Evolutionary conservation across 306 rosid species (phyloP).

Genomic region (Cicer chorassanicum): DNA sequence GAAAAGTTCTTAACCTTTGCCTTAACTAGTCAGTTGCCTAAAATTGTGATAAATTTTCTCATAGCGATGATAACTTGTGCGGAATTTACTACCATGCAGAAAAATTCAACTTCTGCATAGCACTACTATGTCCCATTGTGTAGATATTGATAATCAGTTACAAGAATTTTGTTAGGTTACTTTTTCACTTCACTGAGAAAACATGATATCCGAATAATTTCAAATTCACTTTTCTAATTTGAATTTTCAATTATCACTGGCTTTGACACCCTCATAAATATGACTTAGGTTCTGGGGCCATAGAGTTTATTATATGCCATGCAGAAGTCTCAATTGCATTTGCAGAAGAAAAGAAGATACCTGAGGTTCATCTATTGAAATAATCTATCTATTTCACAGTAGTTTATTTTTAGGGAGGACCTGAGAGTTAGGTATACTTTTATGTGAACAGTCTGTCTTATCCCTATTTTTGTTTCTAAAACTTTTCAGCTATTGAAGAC

Average conservation of each 20-base stretch:
- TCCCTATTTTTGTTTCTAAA: slow-evolving; percentile 30
- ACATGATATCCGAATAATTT: slow-evolving; percentile 15
- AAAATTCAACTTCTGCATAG: slow-evolving; percentile 13
- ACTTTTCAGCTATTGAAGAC: slow-evolving; percentile 78
- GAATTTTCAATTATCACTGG: slow-evolving; percentile 12
- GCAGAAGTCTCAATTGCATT: slow-evolving; percentile 82
- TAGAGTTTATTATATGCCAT: slow-evolving; percentile 84
- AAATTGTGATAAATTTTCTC: slow-evolving; percentile 27
- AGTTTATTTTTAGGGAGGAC: slow-evolving; percentile 33
- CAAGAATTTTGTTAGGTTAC: slow-evolving; percentile 26
- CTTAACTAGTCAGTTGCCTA: not conserved
- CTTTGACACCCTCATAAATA: slow-evolving; percentile 45
- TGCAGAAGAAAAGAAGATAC: slow-evolving; percentile 82
- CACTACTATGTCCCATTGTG: slow-evolving; percentile 30
- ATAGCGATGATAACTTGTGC: not conserved
- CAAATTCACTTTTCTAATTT: slow-evolving; percentile 7
- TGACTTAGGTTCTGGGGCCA: slow-evolving; percentile 80
- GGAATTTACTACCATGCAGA: not conserved
- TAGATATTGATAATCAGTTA: slow-evolving; percentile 4
- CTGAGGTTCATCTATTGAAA: slow-evolving; percentile 64
- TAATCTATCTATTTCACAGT: not conserved
- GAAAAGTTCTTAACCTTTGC: not conserved
- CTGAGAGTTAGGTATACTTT: slow-evolving; percentile 10
- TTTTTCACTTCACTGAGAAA: not conserved
- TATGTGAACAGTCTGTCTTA: slow-evolving; percentile 29